Evolutionary conservation across 2,329 filamentous ascomycete species (phyloP), one percentile per base, ranked within the genome.

Genomic region (Penicillium sclerotigenum): DNA sequence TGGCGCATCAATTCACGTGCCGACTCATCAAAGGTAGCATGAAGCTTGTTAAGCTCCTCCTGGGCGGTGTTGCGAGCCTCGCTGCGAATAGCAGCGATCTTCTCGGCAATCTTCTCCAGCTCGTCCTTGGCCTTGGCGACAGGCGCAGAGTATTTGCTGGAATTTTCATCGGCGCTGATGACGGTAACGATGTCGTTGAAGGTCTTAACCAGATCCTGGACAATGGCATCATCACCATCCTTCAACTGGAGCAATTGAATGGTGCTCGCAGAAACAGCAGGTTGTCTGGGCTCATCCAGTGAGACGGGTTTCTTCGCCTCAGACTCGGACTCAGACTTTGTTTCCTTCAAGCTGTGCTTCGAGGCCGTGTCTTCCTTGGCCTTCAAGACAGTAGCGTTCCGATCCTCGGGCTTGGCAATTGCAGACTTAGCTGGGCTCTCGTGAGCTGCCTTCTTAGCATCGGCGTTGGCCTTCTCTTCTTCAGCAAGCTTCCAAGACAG

Each of bases 151-250:
- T 94, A 96, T 73, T 88, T 91, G 64, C 82, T 82, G 60, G 87
- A 84, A 55, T 90, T 85, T 59, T 87, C 85, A 72, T 96, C 93
- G 56, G 89, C 89, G 73, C 97, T 96, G 72, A 97, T 87, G 45
- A 95, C 90, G 9, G 90, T 87, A 70, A 99, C 96, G 67, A 99
- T 88, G 74, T 96, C 91, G 77, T 99, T 99, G 66, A 99, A 83
- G 77, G 96, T 93, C 78, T 90, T 93, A 57, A 96, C 91, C 6
- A 99, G 81, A 68, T 97, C 91, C 75, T 97, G 91, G 22, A 97
- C 89, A 34, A 96, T 83, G 28, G 90, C 89, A 71, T 97, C 93
- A 57, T 87, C 85, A 51, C 89, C 90, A 66, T 91, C 84, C 52
- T 84, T 81, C 24, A 95, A 83, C 48, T 83, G 83, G 56, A 97